Evolutionary conservation across 73 alveolate genomes (phyloP), one percentile per base, ranked within the genome.

Genomic region (Breviolum minutum): DNA sequence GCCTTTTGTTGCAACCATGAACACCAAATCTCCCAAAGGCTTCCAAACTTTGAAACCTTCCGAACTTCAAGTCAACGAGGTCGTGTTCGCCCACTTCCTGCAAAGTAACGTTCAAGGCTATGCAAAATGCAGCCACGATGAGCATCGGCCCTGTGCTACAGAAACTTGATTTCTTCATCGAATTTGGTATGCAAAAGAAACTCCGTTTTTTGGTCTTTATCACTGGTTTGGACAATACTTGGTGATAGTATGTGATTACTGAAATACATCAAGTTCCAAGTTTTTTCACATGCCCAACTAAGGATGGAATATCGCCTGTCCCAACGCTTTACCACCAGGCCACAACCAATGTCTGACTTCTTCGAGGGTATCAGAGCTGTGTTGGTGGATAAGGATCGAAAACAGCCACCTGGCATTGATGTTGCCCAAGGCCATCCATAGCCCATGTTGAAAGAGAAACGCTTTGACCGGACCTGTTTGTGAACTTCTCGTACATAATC

Each of bases 281-380:
- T 24, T 7, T 84, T 84, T 16, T 9, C 32, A 24, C 5, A 20
- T 19, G 8, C 14, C 9, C 26, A 27, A 26, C 92, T n/a, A 14
- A 90, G 96, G 96, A 90, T 54, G 92, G 98, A 93, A 54, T 93
- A 93, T 54, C 89, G 98, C 27, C 24, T 93, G 69, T 60, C 92
- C 19, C 98, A 93, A 68, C 63, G 98, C 16, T 93, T 93, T 68
- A 63, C 92, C 63, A 93, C 98, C 48, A 27, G 98, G 48, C 98
- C 91, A 7, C 98, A 93, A 71, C 98, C 98, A 54, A 5, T 62
- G 66, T 93, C 98, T 7, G 98, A 93, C 98, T 93, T 93, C 54
- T 93, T 90, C 76, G 96, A 93, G 27, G 98, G 98, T 27, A 93
- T 93, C 82, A 68, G 98, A 14, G 98, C 98, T 26, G 98, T 93